A percentile compares a stretch with the other conserved stretches of the same genome.
These are phyloP conservation scores for Tuber calosporum DNA, from an alignment of 495 filamentous ascomycete species.

Conservation along the genomic window DNA sequence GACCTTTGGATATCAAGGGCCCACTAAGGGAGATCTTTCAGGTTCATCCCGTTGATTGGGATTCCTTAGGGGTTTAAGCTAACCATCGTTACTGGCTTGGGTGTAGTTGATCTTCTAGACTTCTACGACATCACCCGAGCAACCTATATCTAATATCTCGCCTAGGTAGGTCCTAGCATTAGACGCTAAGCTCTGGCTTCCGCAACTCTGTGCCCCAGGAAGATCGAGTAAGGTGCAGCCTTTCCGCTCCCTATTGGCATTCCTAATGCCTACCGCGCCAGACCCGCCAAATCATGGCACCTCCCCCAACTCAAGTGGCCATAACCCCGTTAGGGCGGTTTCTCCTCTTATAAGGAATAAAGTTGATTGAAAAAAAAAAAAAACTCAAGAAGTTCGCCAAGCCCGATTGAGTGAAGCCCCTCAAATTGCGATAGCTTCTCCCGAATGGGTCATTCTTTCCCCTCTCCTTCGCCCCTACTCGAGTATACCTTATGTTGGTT, in stretches of 20 bases:
- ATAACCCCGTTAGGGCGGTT: no score
- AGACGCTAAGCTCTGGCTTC: slow-evolving; percentile 66
- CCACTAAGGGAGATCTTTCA: slow-evolving; percentile 56
- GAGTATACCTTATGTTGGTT: neutral
- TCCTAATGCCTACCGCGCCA: neutral
- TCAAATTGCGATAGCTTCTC: slow-evolving; percentile 69
- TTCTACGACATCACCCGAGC: neutral
- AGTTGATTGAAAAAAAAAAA: no score
- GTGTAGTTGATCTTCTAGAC: no score
- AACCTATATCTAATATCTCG: neutral
- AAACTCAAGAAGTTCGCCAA: slow-evolving; percentile 59
- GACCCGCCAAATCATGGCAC: slow-evolving; percentile 56
- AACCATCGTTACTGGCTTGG: no score
- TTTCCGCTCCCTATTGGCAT: no score
- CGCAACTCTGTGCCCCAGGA: slow-evolving; percentile 63
- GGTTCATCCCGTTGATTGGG: slow-evolving; percentile 1
- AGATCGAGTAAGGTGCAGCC: slow-evolving; percentile 50
- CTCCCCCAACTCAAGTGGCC: slow-evolving; percentile 61
- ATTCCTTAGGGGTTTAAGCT: neutral
- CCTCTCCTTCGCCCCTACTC: neutral
- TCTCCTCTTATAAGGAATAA: no score
- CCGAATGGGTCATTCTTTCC: slow-evolving; percentile 48
- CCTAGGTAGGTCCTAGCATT: slow-evolving; percentile 50
- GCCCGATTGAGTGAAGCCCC: slow-evolving; percentile 44
- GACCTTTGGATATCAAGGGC: slow-evolving; percentile 50